Base-by-base conservation (phyloP, 805 yeast genomes). In the Danielia reshetovae region DNA sequence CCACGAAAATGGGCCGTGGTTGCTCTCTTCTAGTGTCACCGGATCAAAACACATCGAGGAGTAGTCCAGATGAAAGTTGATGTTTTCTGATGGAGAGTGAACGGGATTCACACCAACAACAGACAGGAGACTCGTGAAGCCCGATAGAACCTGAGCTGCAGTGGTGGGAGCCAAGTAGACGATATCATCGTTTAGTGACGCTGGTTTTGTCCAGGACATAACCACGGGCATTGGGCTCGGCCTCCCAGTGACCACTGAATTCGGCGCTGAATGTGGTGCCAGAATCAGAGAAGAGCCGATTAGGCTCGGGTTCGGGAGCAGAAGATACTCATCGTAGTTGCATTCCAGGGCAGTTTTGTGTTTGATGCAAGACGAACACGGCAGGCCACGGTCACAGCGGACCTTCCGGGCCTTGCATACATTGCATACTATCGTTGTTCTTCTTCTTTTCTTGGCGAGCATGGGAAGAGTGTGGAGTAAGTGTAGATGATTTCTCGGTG, bases 1-100 rank as follows among this genome's bases (percentile, higher is more conserved):
- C 47, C 48, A 37, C 18, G 45, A 30, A 24, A 48, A 38, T 10
- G 48, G 45, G 8, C 51, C 52, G 36, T 46, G 43, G 42, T 42
- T 42, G 21, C 31, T 13, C 17, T 41, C 42, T 25, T 44, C 40
- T 14, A 24, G 29, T 18, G 42, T 39, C 14, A 27, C 36, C 15
- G 44, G 43, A 24, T 36, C 39, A 11, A 24, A 35, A 21, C 39
- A 32, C 11, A 46, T 30, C 6, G 36, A 19, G 5, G 41, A 32
- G 30, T 32, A 29, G 18, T 39, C 37, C 39, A 32, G 39, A 25
- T 29, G 38, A 22, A 43, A 42, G 29, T 34, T 33, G 32, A 43
- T 32, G 10, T 11, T 17, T 18, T 43, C 45, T 6, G 21, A 12
- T 3, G 38, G 26, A 12, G 15, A 16, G 12, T 27, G 18, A 4